These are phyloP conservation scores for Arxiozyma slooffiae DNA, from an alignment of 1,139 yeast genomes.

Conservation along the genomic window DNA sequence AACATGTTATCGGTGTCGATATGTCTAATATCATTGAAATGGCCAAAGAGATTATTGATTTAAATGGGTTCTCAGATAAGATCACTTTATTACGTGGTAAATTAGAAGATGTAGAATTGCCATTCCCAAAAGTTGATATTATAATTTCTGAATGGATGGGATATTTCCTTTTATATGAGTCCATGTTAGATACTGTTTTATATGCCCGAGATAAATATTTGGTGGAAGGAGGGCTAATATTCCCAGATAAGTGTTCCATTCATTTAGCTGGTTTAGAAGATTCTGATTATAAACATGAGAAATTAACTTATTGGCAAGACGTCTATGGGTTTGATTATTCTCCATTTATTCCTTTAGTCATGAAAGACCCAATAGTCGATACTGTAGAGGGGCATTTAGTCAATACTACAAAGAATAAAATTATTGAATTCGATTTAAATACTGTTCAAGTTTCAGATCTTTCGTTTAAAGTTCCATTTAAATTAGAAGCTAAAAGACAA, in stretches of 20 bases:
- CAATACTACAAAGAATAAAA: conserved; percentile 55
- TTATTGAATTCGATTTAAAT: conserved; percentile 80
- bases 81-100: conserved; percentile 88
- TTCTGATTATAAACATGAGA: conserved; percentile 85
- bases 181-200: conserved; percentile 95
- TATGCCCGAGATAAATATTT: conserved; percentile 89
- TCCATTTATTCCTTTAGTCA: conserved; percentile 59
- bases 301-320: conserved; percentile 90
- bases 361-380: conserved; percentile 92
- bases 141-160: conserved; percentile 99
- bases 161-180: conserved; percentile 86
- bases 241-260: conserved; percentile 92
- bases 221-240: conserved; percentile 76
- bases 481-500: conserved; percentile 61
- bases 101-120: conserved; percentile 84
- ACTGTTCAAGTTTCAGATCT: conserved; percentile 78
- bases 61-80: conserved; percentile 79
- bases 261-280: conserved; percentile 92
- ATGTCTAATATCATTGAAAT: conserved; percentile 93
- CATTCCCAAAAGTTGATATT: conserved; percentile 76
- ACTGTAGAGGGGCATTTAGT: conserved; percentile 77
- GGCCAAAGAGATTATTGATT: conserved; percentile 76
- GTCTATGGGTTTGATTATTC: conserved; percentile 95
- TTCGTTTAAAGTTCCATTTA: conserved; percentile 60
- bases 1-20: conserved; percentile 93